These are phyloP conservation scores for Tulasnella sp. DNA, from an alignment of 768 basidiomycete genomes.

Conservation along the genomic window DNA sequence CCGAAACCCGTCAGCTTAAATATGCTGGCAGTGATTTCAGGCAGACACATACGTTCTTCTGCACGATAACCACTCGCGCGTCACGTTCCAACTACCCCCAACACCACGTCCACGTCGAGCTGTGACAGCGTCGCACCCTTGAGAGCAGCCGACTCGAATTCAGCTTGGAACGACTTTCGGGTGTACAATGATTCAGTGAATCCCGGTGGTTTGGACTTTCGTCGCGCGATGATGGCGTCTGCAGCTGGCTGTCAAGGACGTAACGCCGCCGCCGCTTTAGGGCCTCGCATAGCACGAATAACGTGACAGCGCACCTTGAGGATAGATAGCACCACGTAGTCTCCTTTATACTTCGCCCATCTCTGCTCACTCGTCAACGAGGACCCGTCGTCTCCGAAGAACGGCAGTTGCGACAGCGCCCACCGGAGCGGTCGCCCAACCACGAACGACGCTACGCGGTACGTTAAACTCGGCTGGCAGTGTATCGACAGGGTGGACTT, in stretches of 20 bases:
- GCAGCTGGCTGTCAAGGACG: constrained; percentile 50
- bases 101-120: constrained; percentile 61
- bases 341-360: constrained; percentile 61
- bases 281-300: not conserved
- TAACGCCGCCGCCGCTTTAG: not conserved
- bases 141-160: constrained; percentile 49
- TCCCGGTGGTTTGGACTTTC: constrained; percentile 44
- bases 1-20: not conserved
- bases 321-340: constrained; percentile 62
- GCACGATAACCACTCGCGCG: constrained; percentile 55
- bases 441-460: constrained; percentile 65
- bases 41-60: constrained; percentile 53
- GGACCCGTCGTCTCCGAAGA: constrained; percentile 59
- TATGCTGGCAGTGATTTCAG: not conserved
- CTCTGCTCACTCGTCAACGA: constrained; percentile 44
- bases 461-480: constrained; percentile 62
- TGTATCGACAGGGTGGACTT: constrained; percentile 58
- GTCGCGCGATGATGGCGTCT: constrained; percentile 50
- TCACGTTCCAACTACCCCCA: constrained; percentile 82
- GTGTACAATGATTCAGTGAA: constrained; percentile 61
- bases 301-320: constrained; percentile 46
- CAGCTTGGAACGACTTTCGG: constrained; percentile 54
- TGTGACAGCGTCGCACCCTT: constrained; percentile 48
- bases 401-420: constrained; percentile 73
- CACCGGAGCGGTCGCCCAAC: constrained; percentile 83